phyloP scores from a whole-genome alignment of 208 protist species.

The Trypanosoma rangeli region DNA sequence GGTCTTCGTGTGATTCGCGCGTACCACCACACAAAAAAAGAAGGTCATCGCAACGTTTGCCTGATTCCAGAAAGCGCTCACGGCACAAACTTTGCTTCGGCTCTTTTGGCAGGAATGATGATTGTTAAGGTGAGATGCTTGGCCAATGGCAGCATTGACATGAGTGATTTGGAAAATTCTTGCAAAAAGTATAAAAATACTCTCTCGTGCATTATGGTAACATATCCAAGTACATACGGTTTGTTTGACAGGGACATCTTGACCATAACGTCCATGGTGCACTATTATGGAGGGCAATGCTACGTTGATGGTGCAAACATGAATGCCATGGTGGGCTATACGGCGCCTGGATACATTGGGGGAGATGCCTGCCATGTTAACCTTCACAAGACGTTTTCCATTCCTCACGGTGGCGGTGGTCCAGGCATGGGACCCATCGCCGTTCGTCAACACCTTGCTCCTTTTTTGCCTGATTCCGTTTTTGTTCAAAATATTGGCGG shows the following conservation, averaged over 20 bases:
- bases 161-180: conserved; percentile 91
- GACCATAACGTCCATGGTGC: conserved; percentile 84
- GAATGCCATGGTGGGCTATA: conserved; percentile 96
- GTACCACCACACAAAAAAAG: conserved; percentile 76
- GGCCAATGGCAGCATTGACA: conserved; percentile 91
- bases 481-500: conserved; percentile 61
- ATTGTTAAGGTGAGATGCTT: conserved; percentile 94
- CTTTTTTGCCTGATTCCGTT: conserved; percentile 91
- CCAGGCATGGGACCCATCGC: conserved; percentile 98
- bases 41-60: conserved; percentile 94
- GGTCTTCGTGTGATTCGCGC: conserved; percentile 91
- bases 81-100: conserved; percentile 98
- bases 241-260: conserved; percentile 96
- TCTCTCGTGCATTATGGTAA: conserved; percentile 97
- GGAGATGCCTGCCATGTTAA: conserved; percentile 99
- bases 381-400: conserved; percentile 99
- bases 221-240: conserved; percentile 98
- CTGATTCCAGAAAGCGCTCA: conserved; percentile 97
- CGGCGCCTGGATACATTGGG: conserved; percentile 94
- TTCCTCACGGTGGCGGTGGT: conserved; percentile 97
- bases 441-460: conserved; percentile 89
- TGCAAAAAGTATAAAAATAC: conserved; percentile 90
- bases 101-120: conserved; percentile 91
- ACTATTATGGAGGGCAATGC: conserved; percentile 93
- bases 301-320: conserved; percentile 99